Evolutionary conservation across 164 flowering plant genomes (phyloP).

Genomic region (Vitis labrusca): DNA sequence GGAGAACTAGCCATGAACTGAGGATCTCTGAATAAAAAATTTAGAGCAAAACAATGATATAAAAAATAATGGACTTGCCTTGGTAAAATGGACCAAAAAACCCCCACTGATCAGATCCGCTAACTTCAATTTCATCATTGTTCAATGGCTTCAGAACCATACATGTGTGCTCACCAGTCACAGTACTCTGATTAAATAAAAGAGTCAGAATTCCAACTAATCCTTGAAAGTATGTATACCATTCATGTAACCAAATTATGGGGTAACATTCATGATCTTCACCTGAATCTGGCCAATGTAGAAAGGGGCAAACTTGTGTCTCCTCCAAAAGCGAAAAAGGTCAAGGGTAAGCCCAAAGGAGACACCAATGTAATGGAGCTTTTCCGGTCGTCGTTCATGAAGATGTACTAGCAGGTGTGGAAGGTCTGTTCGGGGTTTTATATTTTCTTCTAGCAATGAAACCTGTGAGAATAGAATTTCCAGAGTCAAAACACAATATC

Average conservation of each 20-base stretch:
- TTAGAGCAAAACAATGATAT: background rate
- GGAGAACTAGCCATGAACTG: conserved; percentile 7
- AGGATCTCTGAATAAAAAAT: background rate
- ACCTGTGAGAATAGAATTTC: conserved; percentile 39
- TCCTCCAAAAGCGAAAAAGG: conserved; percentile 91
- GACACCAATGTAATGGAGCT: conserved; percentile 91
- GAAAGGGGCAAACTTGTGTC: conserved; percentile 87
- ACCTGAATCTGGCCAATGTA: conserved; percentile 81
- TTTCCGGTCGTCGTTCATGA: conserved; percentile 82
- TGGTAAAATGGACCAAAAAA: conserved; percentile 73
- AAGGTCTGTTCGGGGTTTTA: conserved; percentile 75
- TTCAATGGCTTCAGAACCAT: conserved; percentile 85
- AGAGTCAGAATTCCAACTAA: conserved; percentile 9
- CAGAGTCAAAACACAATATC: conserved; percentile 2
- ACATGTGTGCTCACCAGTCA: conserved; percentile 96
- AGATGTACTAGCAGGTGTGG: conserved; percentile 88
- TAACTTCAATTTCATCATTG: conserved; percentile 69
- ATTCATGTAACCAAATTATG: background rate
- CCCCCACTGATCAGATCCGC: conserved; percentile 61
- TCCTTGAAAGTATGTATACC: background rate
- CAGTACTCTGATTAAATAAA: conserved; percentile 54
- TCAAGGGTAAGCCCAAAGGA: conserved; percentile 95
- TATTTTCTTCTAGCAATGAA: conserved; percentile 79
- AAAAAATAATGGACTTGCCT: conserved; percentile 40
- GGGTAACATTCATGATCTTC: conserved; percentile 24